A percentile compares a stretch with the other conserved stretches of the same genome.
Conservation (phyloP, 1,284 basidiomycete species). For the Volvariella volvacea region DNA sequence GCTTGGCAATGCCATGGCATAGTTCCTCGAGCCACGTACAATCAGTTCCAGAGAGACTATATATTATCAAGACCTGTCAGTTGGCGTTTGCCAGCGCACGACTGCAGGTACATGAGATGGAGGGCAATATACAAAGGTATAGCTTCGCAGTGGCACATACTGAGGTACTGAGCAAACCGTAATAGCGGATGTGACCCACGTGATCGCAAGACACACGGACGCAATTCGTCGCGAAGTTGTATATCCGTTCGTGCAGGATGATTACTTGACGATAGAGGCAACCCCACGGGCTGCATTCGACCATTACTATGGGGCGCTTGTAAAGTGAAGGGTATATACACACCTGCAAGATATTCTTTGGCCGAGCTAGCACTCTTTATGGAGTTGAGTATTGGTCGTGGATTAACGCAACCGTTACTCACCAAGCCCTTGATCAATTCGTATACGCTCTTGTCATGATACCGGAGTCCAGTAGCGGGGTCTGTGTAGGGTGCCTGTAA, state of each 20-base stretch:
- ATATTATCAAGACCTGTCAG: too few relatives aligned
- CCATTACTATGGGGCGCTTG: too few relatives aligned
- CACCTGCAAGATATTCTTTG: constrained; percentile 47
- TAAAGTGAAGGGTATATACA: too few relatives aligned
- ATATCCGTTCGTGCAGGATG: too few relatives aligned
- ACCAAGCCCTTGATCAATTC: constrained; percentile 77
- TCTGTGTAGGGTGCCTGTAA: constrained; percentile 78
- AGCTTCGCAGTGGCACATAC: background rate
- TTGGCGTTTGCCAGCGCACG: too few relatives aligned
- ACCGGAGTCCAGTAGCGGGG: constrained; percentile 74
- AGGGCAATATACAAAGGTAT: background rate
- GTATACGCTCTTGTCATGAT: constrained; percentile 83
- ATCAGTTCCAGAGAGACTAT: too few relatives aligned
- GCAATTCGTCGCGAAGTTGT: too few relatives aligned
- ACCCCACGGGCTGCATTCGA: constrained; percentile 37
- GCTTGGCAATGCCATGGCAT: too few relatives aligned
- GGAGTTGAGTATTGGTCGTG: background rate
- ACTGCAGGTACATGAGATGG: too few relatives aligned
- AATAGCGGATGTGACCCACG: background rate
- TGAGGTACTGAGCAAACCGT: background rate
- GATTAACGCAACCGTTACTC: constrained; percentile 18
- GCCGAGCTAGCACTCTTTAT: constrained; percentile 37
- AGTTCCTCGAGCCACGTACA: too few relatives aligned
- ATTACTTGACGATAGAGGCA: constrained; percentile 41
- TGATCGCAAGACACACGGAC: background rate